These are phyloP conservation scores for Colletotrichum kahawae DNA, from an alignment of 2,329 filamentous ascomycete species.

Conservation along the genomic window DNA sequence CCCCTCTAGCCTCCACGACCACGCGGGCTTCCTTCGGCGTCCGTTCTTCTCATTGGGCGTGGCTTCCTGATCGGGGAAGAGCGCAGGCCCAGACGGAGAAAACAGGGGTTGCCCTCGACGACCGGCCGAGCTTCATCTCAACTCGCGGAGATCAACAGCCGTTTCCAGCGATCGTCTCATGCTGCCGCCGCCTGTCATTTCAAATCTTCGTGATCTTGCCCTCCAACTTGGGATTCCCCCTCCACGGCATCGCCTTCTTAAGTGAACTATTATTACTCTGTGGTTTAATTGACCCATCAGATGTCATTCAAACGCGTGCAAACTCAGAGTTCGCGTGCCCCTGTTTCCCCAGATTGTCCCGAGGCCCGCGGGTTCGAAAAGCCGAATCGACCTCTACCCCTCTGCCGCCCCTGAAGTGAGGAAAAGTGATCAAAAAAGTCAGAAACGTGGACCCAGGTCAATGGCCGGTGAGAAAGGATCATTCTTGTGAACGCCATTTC, in stretches of 20 bases:
- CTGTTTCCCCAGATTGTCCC: conserved; percentile 17
- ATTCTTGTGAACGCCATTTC: background rate
- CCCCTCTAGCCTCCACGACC: conserved; percentile 14
- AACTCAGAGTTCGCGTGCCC: conserved; percentile 2
- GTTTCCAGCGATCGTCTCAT: conserved; percentile 18
- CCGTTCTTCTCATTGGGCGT: background rate
- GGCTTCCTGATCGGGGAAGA: conserved; percentile 15
- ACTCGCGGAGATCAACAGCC: conserved; percentile 17
- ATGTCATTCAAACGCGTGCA: background rate
- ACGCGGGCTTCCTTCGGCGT: background rate
- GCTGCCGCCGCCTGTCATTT: conserved; percentile 14
- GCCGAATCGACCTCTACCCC: background rate
- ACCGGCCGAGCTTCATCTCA: conserved; percentile 21
- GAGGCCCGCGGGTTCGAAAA: background rate
- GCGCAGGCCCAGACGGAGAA: background rate
- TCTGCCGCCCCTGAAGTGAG: background rate
- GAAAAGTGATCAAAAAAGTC: background rate
- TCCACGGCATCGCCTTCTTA: background rate
- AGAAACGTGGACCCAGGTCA: background rate
- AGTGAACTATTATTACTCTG: background rate
- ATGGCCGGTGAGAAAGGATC: background rate
- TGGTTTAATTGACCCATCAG: background rate
- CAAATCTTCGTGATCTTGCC: conserved; percentile 7
- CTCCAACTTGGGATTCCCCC: background rate
- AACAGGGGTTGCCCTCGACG: conserved; percentile 23